Evolutionary conservation across 148 eudicot species (phyloP), one percentile per base, ranked within the genome.

Genomic region (Fagopyrum homotropicum): DNA sequence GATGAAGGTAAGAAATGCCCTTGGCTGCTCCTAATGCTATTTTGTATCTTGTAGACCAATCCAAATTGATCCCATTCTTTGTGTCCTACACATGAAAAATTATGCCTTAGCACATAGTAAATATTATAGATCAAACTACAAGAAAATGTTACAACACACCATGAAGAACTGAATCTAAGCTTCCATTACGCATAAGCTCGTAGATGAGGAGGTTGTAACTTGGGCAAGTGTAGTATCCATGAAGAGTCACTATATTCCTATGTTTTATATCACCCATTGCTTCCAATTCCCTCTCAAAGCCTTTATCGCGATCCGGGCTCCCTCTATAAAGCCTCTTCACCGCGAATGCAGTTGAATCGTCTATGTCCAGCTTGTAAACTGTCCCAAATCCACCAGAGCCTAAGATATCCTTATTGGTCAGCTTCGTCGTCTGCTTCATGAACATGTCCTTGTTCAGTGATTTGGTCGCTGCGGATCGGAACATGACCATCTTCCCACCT

Each of bases 201-300:
- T 94, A 94, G 72, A 94, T 84, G 56, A 94, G 97, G 73, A 91
- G 89, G 74, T 91, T 88, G 77, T 87, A 94, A 60, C 85, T 87
- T 77, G 96, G 87, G 2, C 91, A 86, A 70, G 85, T 85, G 82
- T 87, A 94, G 73, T 94, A 94, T 73, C 98, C 98, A 84, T 87
- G 83, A 75, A 94, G 93, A 16, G 87, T 86, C 2, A 94, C 88
- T 52, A 94, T 89, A 63, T 94, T 94, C 43, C 93, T 79, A 78
- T 94, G 98, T 79, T 94, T 94, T 14, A 94, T 94, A 72, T 91
- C 98, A 11, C 90, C 96, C 96, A 94, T 90, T 4, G 97, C 91
- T 79, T 88, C 88, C 82, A 94, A 80, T 73, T 94, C 97, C 83
- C 98, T 90, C 82, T 92, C 96, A 17, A 94, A 94, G 69, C 97